Base-by-base conservation (phyloP, 805 yeast species). In the Starmerella bombicola region DNA sequence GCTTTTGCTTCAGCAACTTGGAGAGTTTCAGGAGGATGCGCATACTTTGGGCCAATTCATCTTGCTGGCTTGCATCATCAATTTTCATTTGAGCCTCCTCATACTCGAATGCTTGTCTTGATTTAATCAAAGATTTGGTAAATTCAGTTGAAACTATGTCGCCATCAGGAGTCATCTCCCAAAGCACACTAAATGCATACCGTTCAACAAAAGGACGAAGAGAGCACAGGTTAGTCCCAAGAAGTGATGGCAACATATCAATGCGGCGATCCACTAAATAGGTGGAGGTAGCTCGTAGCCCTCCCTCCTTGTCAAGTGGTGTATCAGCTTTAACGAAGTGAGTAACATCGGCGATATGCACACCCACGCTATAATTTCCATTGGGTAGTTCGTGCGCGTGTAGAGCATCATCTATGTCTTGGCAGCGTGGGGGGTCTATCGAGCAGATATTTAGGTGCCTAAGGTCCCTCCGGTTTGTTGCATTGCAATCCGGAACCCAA, bases 321-420 rank as follows among this genome's bases (percentile, higher is more conserved):
- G 95, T 84, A 47, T 78, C 80, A 0, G 98, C 79, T 61, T 85
- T 84, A 34, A 91, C 98, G 56, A 91, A 91, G 63, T 91, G 94
- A 1, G 97, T 83, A 23, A 91, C 99, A 63, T 91, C 99, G 8
- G 99, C 99, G 65, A 91, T 91, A 57, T 91, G 99, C 23, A 91
- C 99, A 56, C 99, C 99, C 42, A 91, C 94, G 59, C 91, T 95
- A 67, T 73, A 85, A 58, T 88, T 83, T 0, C 98, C 98, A 59
- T 91, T 91, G 1, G 94, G 85, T 37, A 91, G 68, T 40, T 59
- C 58, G 48, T 71, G 66, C 0, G 97, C 97, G 57, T 91, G 99
- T 36, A 91, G 67, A 1, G 99, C 98, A 66, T 91, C 95, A 66
- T 91, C 99, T 55, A 91, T 91, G 73, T 91, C 99, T 50, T 86